phyloP scores from a whole-genome alignment of 2,329 filamentous ascomycete genomes.

The Cytospora leucostoma region DNA sequence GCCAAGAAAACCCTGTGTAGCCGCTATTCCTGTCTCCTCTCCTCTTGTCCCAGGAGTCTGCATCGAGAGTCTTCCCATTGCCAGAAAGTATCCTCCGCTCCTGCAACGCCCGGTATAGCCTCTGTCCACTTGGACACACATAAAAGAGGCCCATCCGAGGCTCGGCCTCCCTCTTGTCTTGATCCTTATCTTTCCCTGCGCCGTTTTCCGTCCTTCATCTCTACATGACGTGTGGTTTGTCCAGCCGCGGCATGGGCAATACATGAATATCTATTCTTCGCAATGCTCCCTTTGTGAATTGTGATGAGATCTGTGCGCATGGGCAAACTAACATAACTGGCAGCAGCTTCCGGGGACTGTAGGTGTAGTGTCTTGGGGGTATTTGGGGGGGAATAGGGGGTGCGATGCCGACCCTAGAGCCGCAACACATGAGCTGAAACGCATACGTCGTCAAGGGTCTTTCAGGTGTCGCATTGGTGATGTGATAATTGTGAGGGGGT shows the following conservation, averaged over 20 bases:
- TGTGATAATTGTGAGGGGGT: constrained; percentile 21
- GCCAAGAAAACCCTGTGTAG: constrained; percentile 22
- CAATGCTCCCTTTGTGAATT: constrained; percentile 22
- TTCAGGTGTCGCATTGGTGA: constrained; percentile 32
- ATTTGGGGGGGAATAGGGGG: constrained; percentile 29
- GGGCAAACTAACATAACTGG: constrained; percentile 27
- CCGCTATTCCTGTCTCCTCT: constrained; percentile 13
- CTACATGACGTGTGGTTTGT: constrained; percentile 28
- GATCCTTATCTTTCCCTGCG: constrained; percentile 24
- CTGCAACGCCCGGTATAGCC: constrained; percentile 25
- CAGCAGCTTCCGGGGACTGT: constrained; percentile 29
- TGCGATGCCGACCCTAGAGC: constrained; percentile 35
- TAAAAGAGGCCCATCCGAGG: constrained; percentile 25
- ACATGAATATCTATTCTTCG: constrained; percentile 28
- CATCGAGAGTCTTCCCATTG: constrained; percentile 24
- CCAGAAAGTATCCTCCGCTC: constrained; percentile 24
- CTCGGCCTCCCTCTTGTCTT: constrained; percentile 28
- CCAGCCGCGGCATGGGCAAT: constrained; percentile 27
- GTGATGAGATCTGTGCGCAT: constrained; percentile 20
- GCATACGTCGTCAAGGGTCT: constrained; percentile 34
- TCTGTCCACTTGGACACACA: constrained; percentile 27
- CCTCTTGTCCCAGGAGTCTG: constrained; percentile 21
- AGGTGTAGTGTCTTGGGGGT: constrained; percentile 31
- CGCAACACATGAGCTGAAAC: constrained; percentile 36
- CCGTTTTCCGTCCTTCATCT: constrained; percentile 26